Percentiles rank a stretch among this genome's conserved stretches.
phyloP scores from a whole-genome alignment of 345 rosid species.

The Streptanthus diversifolius region DNA sequence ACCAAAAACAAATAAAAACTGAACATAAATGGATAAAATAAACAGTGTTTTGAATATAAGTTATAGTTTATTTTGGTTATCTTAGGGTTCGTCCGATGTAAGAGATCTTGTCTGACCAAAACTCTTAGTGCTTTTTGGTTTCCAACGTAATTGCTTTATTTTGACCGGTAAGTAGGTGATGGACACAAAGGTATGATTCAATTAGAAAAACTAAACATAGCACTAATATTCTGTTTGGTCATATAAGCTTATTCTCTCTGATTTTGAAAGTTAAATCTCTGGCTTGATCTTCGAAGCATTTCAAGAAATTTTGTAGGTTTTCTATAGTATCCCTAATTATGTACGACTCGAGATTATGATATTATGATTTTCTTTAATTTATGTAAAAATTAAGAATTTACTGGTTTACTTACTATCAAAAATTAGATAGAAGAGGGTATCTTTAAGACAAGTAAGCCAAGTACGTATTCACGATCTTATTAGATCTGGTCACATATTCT shows the following conservation, averaged over 20 bases:
- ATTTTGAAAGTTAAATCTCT: background rate
- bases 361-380: background rate
- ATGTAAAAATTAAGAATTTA: background rate
- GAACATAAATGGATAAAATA: conserved; percentile 30
- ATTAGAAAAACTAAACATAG: conserved; percentile 32
- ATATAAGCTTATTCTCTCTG: background rate
- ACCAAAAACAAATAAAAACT: background rate
- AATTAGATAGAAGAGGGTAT: background rate
- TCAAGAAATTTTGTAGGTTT: background rate
- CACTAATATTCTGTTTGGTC: conserved; percentile 28
- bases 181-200: conserved; percentile 31
- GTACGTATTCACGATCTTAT: conserved; percentile 16
- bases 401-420: background rate
- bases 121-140: conserved; percentile 33
- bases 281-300: background rate
- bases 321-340: background rate
- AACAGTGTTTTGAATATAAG: conserved; percentile 20
- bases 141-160: conserved; percentile 29
- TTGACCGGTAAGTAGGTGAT: conserved; percentile 28
- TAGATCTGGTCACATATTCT: conserved; percentile 19
- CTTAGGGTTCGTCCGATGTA: conserved; percentile 37
- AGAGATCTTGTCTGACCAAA: conserved; percentile 34
- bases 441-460: conserved; percentile 5
- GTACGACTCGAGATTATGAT: background rate
- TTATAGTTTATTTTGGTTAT: conserved; percentile 27